Evolutionary conservation across 106 monocot genomes (phyloP).

Genomic region (Hemerocallis citrina): DNA sequence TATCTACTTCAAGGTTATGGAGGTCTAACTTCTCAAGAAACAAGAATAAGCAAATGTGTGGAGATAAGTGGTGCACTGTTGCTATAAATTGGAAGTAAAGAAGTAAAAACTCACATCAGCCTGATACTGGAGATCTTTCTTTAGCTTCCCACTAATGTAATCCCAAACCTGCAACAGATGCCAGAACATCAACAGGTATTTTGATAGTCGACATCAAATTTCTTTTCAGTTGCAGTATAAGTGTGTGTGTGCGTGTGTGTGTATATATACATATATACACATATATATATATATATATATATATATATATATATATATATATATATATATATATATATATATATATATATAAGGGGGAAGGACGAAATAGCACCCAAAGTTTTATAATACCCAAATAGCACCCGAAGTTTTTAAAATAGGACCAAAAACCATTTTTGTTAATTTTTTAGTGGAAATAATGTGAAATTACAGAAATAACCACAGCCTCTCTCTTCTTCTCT

Average conservation of each 20-base stretch:
- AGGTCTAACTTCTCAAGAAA: not conserved
- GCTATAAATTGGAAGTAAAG: not conserved
- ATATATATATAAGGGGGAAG: no score
- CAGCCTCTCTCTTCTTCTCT: no score
- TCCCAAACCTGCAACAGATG: conserved; percentile 72
- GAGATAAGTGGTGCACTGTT: not conserved
- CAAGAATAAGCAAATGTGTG: not conserved
- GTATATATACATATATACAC: no score
- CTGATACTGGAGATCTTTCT: conserved; percentile 99
- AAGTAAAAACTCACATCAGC: conserved; percentile 74
- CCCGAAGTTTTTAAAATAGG: no score
- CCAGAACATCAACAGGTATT: not conserved
- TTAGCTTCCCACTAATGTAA: conserved; percentile 90
- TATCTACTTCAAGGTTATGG: not conserved
- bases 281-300: no score
- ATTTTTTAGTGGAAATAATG: no score
- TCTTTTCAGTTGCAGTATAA: not conserved
- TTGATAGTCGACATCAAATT: not conserved
- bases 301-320: no score
- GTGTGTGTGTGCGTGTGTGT: not conserved
- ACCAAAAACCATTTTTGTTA: no score
- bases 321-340: no score
- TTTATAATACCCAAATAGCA: no score
- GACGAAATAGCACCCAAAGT: no score
- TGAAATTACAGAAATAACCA: no score